Evolutionary conservation across 768 basidiomycete genomes (phyloP).

Genomic region (Lactarius evosmus): DNA sequence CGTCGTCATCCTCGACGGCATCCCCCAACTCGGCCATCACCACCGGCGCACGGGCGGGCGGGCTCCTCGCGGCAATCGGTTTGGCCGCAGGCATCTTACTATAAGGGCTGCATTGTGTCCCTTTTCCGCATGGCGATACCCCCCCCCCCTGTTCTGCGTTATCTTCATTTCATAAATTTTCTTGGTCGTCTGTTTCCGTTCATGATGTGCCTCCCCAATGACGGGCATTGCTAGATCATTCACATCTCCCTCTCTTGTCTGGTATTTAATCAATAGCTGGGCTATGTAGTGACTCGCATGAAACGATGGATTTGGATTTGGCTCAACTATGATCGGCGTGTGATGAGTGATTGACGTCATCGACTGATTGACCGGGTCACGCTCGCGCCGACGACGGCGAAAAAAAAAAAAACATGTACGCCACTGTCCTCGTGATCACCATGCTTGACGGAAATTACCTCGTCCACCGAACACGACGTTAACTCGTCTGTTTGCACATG

Average conservation of each 20-base stretch:
- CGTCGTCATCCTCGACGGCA: not conserved
- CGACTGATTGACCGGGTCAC: no score
- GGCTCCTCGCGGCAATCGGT: conserved; percentile 22
- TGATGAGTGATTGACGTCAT: not conserved
- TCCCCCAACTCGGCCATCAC: conserved; percentile 5
- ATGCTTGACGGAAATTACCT: no score
- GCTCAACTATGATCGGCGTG: not conserved
- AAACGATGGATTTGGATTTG: conserved; percentile 12
- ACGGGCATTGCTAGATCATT: conserved; percentile 10
- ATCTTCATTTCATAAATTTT: no score
- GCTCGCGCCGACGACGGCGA: no score
- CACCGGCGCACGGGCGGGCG: conserved; percentile 3
- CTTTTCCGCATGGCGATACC: not conserved
- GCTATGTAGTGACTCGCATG: conserved; percentile 25
- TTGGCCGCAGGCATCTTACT: conserved; percentile 25
- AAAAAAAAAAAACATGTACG: no score
- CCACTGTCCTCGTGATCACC: no score
- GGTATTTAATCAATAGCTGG: conserved; percentile 26
- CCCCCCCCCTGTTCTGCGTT: no score
- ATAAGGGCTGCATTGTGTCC: not conserved
- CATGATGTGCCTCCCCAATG: not conserved
- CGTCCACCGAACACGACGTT: no score
- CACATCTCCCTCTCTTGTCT: not conserved
- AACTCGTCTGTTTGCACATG: no score
- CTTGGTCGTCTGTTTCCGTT: no score